These are phyloP conservation scores for Talaromyces rugulosus DNA, from an alignment of 2,329 filamentous ascomycete genomes.

Conservation along the genomic window DNA sequence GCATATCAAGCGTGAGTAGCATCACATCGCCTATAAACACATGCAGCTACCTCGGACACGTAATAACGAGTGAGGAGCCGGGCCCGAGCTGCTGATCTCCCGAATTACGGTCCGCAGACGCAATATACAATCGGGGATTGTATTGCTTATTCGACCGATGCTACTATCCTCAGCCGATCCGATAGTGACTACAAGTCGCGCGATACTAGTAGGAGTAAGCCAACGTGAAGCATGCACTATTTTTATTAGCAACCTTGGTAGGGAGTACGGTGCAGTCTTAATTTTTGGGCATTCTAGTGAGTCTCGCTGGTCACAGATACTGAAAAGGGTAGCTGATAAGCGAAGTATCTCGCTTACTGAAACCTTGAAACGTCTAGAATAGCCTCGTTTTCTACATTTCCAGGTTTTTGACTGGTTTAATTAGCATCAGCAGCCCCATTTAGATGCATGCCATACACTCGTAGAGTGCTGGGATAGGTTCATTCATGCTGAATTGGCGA, in stretches of 20 bases:
- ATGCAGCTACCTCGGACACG: background rate
- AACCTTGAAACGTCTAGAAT: background rate
- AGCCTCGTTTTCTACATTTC: background rate
- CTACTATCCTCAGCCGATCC: background rate
- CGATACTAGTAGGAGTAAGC: background rate
- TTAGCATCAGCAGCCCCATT: background rate
- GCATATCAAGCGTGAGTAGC: background rate
- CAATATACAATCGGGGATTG: background rate
- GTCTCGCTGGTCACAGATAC: background rate
- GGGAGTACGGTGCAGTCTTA: background rate
- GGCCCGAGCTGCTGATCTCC: background rate
- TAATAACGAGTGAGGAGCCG: background rate
- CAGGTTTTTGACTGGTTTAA: background rate
- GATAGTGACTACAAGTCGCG: background rate
- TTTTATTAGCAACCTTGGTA: background rate
- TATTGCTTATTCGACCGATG: background rate
- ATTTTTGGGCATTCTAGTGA: background rate
- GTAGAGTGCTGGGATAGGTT: background rate
- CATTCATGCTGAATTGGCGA: background rate
- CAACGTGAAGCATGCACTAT: background rate
- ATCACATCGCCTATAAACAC: background rate
- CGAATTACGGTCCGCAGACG: background rate
- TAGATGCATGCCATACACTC: background rate
- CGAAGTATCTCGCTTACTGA: background rate
- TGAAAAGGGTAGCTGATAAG: background rate